phyloP scores from a whole-genome alignment of 164 flowering plant genomes.

The Aristolochia californica region DNA sequence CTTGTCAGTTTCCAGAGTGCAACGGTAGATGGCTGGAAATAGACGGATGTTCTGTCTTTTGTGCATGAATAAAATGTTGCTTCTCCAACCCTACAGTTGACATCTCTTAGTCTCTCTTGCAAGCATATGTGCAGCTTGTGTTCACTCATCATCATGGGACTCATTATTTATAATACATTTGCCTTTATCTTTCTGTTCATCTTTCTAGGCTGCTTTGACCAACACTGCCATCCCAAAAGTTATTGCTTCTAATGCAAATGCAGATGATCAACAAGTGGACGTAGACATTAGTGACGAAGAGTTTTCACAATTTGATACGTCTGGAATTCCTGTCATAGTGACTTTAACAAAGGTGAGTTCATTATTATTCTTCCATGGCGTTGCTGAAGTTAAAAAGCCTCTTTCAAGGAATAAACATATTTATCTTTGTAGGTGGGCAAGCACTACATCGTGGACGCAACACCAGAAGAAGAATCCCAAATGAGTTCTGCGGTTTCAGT shows the following conservation, averaged over 20 bases:
- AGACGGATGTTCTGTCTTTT: too few relatives aligned
- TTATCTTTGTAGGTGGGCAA: constrained; percentile 52
- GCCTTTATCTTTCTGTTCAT: not conserved
- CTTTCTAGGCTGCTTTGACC: constrained; percentile 74
- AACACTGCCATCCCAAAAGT: constrained; percentile 91
- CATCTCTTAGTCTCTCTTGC: too few relatives aligned
- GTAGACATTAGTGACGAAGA: constrained; percentile 93
- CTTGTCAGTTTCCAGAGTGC: too few relatives aligned
- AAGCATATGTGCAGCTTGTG: too few relatives aligned
- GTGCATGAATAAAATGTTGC: too few relatives aligned
- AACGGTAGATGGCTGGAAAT: too few relatives aligned
- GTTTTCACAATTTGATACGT: constrained; percentile 82
- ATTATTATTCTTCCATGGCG: not conserved
- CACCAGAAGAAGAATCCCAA: constrained; percentile 85
- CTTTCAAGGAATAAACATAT: not conserved
- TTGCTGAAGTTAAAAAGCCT: not conserved
- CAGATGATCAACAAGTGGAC: constrained; percentile 60
- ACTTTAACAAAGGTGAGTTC: constrained; percentile 71
- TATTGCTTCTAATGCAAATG: constrained; percentile 39
- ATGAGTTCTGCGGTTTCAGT: constrained; percentile 88
- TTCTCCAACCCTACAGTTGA: too few relatives aligned
- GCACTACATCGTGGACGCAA: constrained; percentile 88
- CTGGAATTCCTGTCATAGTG: constrained; percentile 69
- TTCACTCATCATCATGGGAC: not conserved
- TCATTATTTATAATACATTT: not conserved